phyloP scores from a whole-genome alignment of 768 basidiomycete species.

The Mycena olivaceomarginata region DNA sequence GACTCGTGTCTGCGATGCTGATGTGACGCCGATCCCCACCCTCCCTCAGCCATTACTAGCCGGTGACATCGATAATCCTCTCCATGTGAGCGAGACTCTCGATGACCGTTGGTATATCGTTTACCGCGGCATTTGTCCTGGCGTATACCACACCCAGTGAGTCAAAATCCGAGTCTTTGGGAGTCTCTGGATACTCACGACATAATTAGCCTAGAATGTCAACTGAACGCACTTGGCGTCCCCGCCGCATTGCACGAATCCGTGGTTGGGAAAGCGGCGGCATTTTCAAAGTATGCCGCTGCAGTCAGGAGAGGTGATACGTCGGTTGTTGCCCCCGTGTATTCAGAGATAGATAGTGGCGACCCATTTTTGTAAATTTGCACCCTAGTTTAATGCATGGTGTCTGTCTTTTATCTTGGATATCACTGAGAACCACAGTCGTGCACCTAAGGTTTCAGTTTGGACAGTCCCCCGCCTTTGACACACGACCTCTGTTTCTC shows the following conservation, averaged over 20 bases:
- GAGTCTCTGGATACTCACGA: too few species aligned
- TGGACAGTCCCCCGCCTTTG: too few species aligned
- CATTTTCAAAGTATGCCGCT: background rate
- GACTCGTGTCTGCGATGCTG: background rate
- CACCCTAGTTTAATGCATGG: too few species aligned
- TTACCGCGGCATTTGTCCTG: background rate
- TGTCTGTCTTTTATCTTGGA: too few species aligned
- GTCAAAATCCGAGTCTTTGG: background rate
- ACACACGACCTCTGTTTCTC: too few species aligned
- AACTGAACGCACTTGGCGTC: background rate
- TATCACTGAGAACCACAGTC: too few species aligned
- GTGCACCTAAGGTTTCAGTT: too few species aligned
- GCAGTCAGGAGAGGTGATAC: background rate
- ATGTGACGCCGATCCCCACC: background rate
- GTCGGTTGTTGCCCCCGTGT: background rate
- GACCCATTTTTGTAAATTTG: background rate
- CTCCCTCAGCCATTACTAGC: background rate
- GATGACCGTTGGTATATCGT: conserved; percentile 10
- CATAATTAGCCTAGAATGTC: background rate
- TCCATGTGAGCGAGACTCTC: background rate
- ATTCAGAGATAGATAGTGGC: background rate
- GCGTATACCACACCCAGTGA: too few species aligned
- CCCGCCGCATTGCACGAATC: background rate
- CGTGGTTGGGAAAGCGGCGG: background rate
- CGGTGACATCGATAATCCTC: background rate